Evolutionary conservation across 2,329 filamentous ascomycete species (phyloP).

Genomic region (Dothiorella sarmentorum): DNA sequence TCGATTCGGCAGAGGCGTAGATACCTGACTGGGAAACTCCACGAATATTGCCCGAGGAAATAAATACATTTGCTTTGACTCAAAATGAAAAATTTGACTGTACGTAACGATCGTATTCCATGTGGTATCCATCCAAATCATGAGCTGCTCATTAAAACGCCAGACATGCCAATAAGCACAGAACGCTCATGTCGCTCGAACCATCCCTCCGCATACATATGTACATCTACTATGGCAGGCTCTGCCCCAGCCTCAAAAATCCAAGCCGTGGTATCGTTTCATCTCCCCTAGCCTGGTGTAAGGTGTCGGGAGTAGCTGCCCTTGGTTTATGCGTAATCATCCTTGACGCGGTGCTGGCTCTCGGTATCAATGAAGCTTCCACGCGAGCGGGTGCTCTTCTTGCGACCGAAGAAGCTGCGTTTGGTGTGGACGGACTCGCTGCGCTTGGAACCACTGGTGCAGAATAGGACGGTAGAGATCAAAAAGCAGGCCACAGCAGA

Average conservation of each 20-base stretch:
- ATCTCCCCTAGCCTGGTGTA: too few relatives aligned
- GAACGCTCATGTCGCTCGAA: conserved; percentile 6
- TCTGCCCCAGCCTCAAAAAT: neutral
- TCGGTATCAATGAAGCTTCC: conserved; percentile 56
- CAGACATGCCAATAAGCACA: neutral
- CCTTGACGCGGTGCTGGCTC: conserved; percentile 62
- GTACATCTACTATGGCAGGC: neutral
- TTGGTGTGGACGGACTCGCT: conserved; percentile 24
- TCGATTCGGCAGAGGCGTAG: neutral
- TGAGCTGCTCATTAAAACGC: neutral
- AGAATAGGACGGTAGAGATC: conserved; percentile 66
- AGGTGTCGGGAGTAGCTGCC: too few relatives aligned
- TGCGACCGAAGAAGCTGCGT: conserved; percentile 48
- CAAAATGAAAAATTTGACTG: too few relatives aligned
- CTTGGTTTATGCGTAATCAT: conserved; percentile 62
- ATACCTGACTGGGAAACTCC: too few relatives aligned
- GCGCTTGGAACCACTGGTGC: conserved; percentile 53
- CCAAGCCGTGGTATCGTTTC: conserved; percentile 11
- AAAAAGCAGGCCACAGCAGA: conserved; percentile 64
- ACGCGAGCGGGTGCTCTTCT: conserved; percentile 46
- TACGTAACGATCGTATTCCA: neutral
- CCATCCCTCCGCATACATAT: neutral
- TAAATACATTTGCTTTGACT: neutral
- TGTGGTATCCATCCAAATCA: neutral
- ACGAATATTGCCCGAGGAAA: neutral